Conservation (phyloP, 2,329 filamentous ascomycete genomes). For the Beauveria varroae region DNA sequence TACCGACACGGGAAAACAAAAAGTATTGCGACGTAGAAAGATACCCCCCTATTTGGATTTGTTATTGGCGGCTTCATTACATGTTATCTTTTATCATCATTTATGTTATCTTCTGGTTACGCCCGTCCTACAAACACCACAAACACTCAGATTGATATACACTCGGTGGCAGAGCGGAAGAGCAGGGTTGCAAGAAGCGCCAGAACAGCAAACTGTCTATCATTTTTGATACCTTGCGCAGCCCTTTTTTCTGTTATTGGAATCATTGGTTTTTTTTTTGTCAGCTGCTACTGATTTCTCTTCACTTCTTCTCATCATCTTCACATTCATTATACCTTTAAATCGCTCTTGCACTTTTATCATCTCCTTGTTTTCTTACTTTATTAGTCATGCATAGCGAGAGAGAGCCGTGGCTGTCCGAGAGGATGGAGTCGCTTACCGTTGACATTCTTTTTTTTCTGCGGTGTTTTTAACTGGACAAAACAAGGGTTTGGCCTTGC, state of each 20-base stretch:
- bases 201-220: conserved; percentile 1
- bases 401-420: not conserved
- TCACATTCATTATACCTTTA: conserved; percentile 7
- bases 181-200: not conserved
- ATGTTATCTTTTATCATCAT: not conserved
- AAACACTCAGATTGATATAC: not conserved
- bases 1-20: not conserved
- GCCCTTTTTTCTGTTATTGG: not conserved
- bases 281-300: not conserved
- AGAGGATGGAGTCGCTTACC: not conserved
- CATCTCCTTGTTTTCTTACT: conserved; percentile 7
- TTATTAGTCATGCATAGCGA: conserved; percentile 15
- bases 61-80: conserved; percentile 2
- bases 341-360: conserved; percentile 3
- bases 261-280: conserved; percentile 9
- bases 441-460: conserved; percentile 3
- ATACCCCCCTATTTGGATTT: conserved; percentile 18
- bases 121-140: not conserved
- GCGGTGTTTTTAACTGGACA: not conserved
- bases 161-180: not conserved
- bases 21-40: conserved; percentile 17
- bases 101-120: not conserved
- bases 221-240: not conserved
- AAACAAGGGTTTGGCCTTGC: not conserved
- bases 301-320: conserved; percentile 7